Base-by-base conservation (phyloP, 2,329 filamentous ascomycete genomes). In the Magnaporthiopsis incrustans region DNA sequence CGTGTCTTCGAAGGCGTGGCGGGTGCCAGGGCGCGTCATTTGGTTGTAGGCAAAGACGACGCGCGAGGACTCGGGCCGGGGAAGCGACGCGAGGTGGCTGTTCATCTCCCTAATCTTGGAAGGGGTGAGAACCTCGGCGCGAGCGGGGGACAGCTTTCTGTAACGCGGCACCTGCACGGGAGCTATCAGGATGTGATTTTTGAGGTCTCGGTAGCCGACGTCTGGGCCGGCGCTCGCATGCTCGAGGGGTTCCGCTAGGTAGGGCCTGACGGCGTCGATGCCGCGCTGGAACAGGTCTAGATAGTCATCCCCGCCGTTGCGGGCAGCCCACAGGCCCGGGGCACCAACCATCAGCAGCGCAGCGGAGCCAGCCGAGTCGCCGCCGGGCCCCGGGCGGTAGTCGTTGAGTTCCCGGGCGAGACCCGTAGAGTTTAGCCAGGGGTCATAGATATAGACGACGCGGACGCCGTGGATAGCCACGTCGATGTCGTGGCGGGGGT, bases 361-460 rank as follows among this genome's bases (percentile, higher is more conserved):
- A 10, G 82, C 76, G 26, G 75, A 73, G n/a, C 70, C 64, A 14
- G 71, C 69, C 25, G 67, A 65, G 25, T 68, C 69, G 26, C 69
- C 66, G 22, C 57, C 66, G 25, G 67, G 61, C 62, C 67, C 69
- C 59, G 70, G 66, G 35, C 69, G 71, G 67, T 77, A 81, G 2
- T 70, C 69, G 33, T 72, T 69, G 57, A 85, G 68, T 60, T 81
- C 77, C 18, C 73, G 69, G 30, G 76, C 70, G 33, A 82, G 69
- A 11, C 69, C 68, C 0, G 79, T 78, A 33, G 80, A 78, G 70
- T 88, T 84, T 30, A 88, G 75, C 73, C 77, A 87, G 0, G 86
- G 86, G 71, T 89, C 85, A 84, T 85, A 89, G 14, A 86, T 71
- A 67, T 86, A 87, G 60, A 82, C 75, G 32, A 88, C 68, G 33